Conservation (phyloP, 495 filamentous ascomycete species). For the Ramalina intermedia region DNA sequence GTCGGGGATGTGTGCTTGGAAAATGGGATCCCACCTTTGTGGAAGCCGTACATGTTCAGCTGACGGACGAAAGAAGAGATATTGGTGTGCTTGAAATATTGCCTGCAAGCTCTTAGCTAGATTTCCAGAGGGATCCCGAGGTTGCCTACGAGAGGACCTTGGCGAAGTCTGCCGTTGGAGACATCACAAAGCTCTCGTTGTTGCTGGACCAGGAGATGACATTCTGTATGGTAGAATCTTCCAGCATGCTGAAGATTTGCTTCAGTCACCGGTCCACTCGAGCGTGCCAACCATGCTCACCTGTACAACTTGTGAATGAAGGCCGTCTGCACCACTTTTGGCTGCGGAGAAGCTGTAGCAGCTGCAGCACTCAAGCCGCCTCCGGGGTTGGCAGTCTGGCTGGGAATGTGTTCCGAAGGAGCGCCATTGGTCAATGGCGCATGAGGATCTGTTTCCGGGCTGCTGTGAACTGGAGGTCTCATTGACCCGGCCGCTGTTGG, state of each 20-base stretch:
- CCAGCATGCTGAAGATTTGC: slow-evolving; percentile 65
- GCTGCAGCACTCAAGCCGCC: slow-evolving; percentile 41
- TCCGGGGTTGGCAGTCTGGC: slow-evolving; percentile 27
- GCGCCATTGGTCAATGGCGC: slow-evolving; percentile 20
- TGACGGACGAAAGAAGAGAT: slow-evolving; percentile 97
- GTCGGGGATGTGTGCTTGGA: not conserved
- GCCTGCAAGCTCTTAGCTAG: slow-evolving; percentile 26
- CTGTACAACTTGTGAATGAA: slow-evolving; percentile 99
- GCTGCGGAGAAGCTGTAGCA: slow-evolving; percentile 78
- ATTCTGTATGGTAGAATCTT: slow-evolving; percentile 83
- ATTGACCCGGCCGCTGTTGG: slow-evolving; percentile 27
- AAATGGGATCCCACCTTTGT: slow-evolving; percentile 62
- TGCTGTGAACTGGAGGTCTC: slow-evolving; percentile 29
- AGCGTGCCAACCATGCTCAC: slow-evolving; percentile 34
- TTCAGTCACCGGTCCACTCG: slow-evolving; percentile 18
- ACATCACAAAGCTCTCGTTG: slow-evolving; percentile 97
- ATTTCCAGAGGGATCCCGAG: slow-evolving; percentile 4
- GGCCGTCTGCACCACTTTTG: slow-evolving; percentile 97
- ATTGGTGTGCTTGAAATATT: slow-evolving; percentile 99
- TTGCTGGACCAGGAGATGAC: slow-evolving; percentile 89
- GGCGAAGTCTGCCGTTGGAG: slow-evolving; percentile 91
- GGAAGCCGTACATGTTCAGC: slow-evolving; percentile 98
- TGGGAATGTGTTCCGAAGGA: slow-evolving; percentile 5
- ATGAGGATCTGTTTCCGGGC: slow-evolving; percentile 32
- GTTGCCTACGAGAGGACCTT: slow-evolving; percentile 84